Percentiles rank a stretch among this genome's conserved stretches.
Evolutionary conservation across 495 filamentous ascomycete genomes (phyloP).

Genomic region (Opeltia flavorubescens): DNA sequence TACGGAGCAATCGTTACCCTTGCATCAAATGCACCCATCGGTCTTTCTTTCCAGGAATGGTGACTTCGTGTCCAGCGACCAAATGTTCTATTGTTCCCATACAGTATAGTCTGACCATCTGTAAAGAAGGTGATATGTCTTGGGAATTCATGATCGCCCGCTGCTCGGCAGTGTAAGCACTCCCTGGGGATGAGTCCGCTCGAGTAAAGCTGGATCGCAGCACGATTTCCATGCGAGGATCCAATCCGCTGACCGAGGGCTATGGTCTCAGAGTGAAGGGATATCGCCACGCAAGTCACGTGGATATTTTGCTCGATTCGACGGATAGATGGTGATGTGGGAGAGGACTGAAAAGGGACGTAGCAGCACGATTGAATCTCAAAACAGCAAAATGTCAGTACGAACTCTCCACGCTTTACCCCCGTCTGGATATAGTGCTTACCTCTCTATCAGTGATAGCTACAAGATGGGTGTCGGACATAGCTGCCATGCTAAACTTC

Average conservation of each 20-base stretch:
- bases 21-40: neutral
- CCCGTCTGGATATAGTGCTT: neutral
- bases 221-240: neutral
- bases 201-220: neutral
- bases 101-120: neutral
- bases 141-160: neutral
- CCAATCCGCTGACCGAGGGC: neutral
- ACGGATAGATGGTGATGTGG: neutral
- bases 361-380: neutral
- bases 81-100: neutral
- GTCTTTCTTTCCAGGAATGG: neutral
- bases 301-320: neutral
- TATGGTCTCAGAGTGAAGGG: neutral
- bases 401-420: neutral
- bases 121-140: neutral
- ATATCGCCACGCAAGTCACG: neutral
- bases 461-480: neutral
- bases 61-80: neutral
- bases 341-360: neutral
- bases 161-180: neutral
- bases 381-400: neutral
- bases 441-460: neutral
- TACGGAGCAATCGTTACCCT: too few species aligned
- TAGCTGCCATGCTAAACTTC: neutral
- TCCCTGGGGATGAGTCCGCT: neutral